Conservation (phyloP, 495 filamentous ascomycete genomes). For the Ascodesmis nigricans region DNA sequence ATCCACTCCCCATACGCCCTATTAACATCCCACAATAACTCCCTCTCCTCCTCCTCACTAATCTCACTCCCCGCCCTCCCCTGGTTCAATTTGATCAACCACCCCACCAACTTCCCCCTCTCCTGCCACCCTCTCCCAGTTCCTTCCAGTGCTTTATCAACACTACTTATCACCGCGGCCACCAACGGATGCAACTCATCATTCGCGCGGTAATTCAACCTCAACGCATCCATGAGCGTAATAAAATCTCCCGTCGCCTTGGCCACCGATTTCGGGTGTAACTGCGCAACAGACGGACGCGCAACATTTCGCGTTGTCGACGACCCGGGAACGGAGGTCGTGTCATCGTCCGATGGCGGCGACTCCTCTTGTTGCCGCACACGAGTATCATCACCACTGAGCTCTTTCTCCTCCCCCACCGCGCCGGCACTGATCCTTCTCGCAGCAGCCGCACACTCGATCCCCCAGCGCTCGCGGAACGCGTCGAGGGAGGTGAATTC, state of each 20-base stretch:
- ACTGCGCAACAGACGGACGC: too few relatives aligned
- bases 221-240: constrained; percentile 85
- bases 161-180: constrained; percentile 82
- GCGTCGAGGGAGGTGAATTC: constrained; percentile 74
- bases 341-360: too few relatives aligned
- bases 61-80: constrained; percentile 91
- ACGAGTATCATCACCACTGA: constrained; percentile 5
- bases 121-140: constrained; percentile 68
- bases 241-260: constrained; percentile 94
- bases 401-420: background rate
- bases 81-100: constrained; percentile 90
- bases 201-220: constrained; percentile 72
- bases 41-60: constrained; percentile 62
- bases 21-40: constrained; percentile 32
- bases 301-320: too few relatives aligned
- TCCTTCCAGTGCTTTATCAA: constrained; percentile 63
- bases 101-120: constrained; percentile 89
- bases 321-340: too few relatives aligned
- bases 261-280: constrained; percentile 27
- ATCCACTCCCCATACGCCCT: constrained; percentile 21
- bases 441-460: constrained; percentile 62
- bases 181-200: constrained; percentile 86
- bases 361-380: too few relatives aligned
- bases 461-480: constrained; percentile 40
- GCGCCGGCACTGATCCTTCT: constrained; percentile 76